Evolutionary conservation across 1,284 basidiomycete species (phyloP), one percentile per base, ranked within the genome.

Genomic region (Malassezia cuniculi): DNA sequence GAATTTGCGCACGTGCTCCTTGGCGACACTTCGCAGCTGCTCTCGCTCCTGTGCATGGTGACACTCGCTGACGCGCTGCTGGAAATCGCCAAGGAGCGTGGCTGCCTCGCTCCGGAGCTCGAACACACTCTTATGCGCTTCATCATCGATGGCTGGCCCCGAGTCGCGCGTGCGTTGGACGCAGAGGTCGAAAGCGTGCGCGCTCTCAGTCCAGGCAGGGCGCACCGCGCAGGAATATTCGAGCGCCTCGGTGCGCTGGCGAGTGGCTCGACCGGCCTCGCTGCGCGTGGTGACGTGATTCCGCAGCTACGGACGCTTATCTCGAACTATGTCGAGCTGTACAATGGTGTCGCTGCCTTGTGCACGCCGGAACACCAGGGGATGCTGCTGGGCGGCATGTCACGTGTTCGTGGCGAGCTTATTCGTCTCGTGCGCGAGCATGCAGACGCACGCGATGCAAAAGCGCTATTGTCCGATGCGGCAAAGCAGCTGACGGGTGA

Each of bases 131-230:
- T 58, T 28, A 54, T 63, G 47, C 42, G 48, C 12, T 55, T 57
- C 38, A 51, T 61, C 28, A 48, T 65, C 19, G 24, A 47, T 2
- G 41, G 53, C 1, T 65, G 54, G 40, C 58, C 62, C 0, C 27
- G 52, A 2, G 17, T 61, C 16, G 56, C 59, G 26, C 36, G 48
- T 9, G 41, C 44, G 12, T 37, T 63, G 3, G 56, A 60, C 34
- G 50, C 52, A 4, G 53, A 57, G 21, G 50, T 63, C 14, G 22
- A 46, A 7, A 41, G 50, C 5, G 28, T 63, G 11, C 18, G 45
- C 14, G 10, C 26, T 2, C 28, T 47, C 9, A 17, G 27, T 8
- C 37, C 34, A n/a, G 41, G 34, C 8, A n/a, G n/a, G n/a, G n/a
- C n/a, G n/a, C n/a, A n/a, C n/a, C n/a, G n/a, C n/a, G n/a, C n/a